Conservation (phyloP, 805 yeast genomes). For the Candida morakotiae region DNA sequence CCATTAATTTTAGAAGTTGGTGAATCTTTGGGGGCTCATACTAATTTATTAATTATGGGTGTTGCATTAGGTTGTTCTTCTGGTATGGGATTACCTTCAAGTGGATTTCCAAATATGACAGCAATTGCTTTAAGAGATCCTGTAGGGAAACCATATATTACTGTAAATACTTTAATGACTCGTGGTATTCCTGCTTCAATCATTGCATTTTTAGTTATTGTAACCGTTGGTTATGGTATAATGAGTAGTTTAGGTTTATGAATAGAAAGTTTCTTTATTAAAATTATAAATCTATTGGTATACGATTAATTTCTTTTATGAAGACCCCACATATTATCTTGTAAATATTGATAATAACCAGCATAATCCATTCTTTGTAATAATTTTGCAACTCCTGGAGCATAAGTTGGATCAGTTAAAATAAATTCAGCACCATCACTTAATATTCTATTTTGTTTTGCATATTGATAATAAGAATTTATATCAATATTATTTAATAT, state of each 20-base stretch:
- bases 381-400: constrained; percentile 28
- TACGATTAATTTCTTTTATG: constrained; percentile 2
- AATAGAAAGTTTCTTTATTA: background rate
- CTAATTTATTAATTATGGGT: constrained; percentile 38
- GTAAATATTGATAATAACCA: constrained; percentile 28
- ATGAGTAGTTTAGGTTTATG: constrained; percentile 18
- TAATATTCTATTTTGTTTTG: constrained; percentile 20
- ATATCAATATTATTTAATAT: constrained; percentile 28
- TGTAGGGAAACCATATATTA: constrained; percentile 35
- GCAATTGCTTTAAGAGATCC: constrained; percentile 42
- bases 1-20: constrained; percentile 42
- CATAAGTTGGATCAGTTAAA: constrained; percentile 25
- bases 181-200: constrained; percentile 40
- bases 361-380: constrained; percentile 24
- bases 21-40: constrained; percentile 31
- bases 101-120: constrained; percentile 43
- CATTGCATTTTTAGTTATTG: constrained; percentile 30
- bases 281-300: background rate
- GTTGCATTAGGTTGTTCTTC: constrained; percentile 38
- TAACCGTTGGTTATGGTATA: constrained; percentile 38
- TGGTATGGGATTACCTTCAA: constrained; percentile 45
- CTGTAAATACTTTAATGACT: constrained; percentile 38
- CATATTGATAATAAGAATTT: constrained; percentile 15
- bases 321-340: constrained; percentile 27
- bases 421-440: constrained; percentile 19